Conservation (phyloP, 2,329 filamentous ascomycete species). For the Neofusicoccum laricinum region DNA sequence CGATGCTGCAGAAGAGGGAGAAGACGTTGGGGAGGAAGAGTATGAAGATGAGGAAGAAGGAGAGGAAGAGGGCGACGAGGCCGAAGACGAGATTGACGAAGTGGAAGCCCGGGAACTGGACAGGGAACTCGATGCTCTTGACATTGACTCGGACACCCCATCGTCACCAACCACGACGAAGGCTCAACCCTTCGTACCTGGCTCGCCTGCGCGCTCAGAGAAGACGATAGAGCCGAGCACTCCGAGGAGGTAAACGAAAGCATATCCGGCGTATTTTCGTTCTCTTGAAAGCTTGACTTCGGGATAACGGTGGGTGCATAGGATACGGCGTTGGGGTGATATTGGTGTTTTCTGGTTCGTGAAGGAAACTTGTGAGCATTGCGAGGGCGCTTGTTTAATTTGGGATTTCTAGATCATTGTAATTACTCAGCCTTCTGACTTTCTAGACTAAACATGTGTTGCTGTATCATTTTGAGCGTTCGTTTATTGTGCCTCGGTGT, state of each 20-base stretch:
- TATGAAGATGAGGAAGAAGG: slow-evolving; percentile 26
- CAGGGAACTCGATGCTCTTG: slow-evolving; percentile 14
- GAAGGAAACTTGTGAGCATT: not conserved
- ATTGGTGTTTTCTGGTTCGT: not conserved
- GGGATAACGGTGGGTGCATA: not conserved
- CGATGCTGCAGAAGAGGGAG: slow-evolving; percentile 21
- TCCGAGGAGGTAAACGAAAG: not conserved
- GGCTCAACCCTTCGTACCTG: not conserved
- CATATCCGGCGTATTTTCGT: not conserved
- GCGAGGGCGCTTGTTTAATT: slow-evolving; percentile 6
- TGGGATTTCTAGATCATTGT: not conserved
- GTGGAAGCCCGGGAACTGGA: slow-evolving; percentile 13
- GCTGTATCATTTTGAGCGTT: not conserved
- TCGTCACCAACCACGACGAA: not conserved
- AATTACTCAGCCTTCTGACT: not conserved
- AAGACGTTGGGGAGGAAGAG: slow-evolving; percentile 26
- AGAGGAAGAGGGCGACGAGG: slow-evolving; percentile 18
- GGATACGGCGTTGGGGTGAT: not conserved
- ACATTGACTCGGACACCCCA: slow-evolving; percentile 12
- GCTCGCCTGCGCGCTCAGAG: not conserved
- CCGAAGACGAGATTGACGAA: slow-evolving; percentile 10
- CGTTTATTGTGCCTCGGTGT: not conserved
- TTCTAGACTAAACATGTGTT: not conserved
- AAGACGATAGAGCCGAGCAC: slow-evolving; percentile 1
- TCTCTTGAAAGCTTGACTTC: not conserved